Base-by-base conservation (phyloP, 2,329 filamentous ascomycete species). In the Calonectria ilicicola region DNA sequence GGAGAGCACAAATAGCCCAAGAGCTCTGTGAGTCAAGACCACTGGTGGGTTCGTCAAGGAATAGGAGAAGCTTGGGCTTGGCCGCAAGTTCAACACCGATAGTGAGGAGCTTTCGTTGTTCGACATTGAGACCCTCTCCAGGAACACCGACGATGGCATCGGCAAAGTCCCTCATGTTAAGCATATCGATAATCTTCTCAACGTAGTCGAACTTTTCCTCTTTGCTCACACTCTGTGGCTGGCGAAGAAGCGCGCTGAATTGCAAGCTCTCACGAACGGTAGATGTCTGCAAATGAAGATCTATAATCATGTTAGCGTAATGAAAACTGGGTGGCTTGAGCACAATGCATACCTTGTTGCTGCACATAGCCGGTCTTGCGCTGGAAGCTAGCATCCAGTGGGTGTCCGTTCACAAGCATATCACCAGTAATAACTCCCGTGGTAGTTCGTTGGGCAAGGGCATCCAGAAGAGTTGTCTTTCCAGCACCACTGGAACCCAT, bases 351-450 rank as follows among this genome's bases (percentile, higher is more conserved):
- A 70, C 67, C 67, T 77, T 91, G 89, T 74, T 92, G 90, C 77
- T 92, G 89, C 1, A 90, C 90, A 76, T 92, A 92, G 1, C 90
- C 90, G 0, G 89, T 91, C 78, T 90, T 89, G 27, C 90, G 85
- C 74, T 91, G 89, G 76, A 92, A 92, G 62, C 85, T 87, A n/a
- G 80, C 81, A 70, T 89, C 87, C 2, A 88, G 83, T 0, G 85
- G 84, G 62, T 83, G 86, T 5, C 90, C 90, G 74, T 91, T 88
- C 26, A 92, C 89, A 19, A 91, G 82, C 86, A 91, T 91, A 51
- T 91, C 87, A 5, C 90, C 90, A 1, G 88, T 89, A 7, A 92
- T 85, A 2, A 91, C 87, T 27, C 90, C 90, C 71, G 89, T 86
- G 0, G 85, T 87, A 0, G 86, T 88, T 17, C 91, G 85, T 51